A percentile compares a stretch with the other conserved stretches of the same genome.
phyloP scores from a whole-genome alignment of 306 rosid species.

The Amphicarpaea edgeworthii region DNA sequence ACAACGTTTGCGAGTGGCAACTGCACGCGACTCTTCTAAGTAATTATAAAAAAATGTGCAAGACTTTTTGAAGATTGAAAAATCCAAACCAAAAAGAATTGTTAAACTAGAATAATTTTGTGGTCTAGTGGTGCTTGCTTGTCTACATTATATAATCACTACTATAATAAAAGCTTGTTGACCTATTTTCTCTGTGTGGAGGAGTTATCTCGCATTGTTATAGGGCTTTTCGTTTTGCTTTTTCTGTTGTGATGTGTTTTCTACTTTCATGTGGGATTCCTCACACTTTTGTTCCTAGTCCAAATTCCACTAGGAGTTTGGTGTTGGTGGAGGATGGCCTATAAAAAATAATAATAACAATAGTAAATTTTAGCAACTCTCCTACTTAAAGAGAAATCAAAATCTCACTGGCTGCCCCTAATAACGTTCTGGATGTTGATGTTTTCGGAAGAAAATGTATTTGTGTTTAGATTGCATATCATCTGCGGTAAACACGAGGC shows the following conservation, averaged over 20 bases:
- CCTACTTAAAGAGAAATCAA: constrained; percentile 11
- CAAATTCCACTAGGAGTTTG: constrained; percentile 51
- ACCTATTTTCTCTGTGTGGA: constrained; percentile 48
- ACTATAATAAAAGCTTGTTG: constrained; percentile 44
- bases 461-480: too few relatives aligned
- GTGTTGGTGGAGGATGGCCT: constrained; percentile 49
- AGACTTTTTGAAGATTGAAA: constrained; percentile 42
- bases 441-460: constrained; percentile 17
- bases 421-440: constrained; percentile 41
- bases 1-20: constrained; percentile 47
- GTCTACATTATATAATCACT: constrained; percentile 47
- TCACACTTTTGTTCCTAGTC: constrained; percentile 48
- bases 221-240: constrained; percentile 29
- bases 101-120: constrained; percentile 43
- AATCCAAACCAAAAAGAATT: constrained; percentile 50
- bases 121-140: constrained; percentile 52
- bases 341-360: not conserved
- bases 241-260: constrained; percentile 40
- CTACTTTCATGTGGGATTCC: constrained; percentile 49
- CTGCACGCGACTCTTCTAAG: constrained; percentile 56
- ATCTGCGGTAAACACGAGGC: too few relatives aligned
- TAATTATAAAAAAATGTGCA: constrained; percentile 40
- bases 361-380: constrained; percentile 29
- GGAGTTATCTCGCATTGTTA: constrained; percentile 48
- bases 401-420: constrained; percentile 28